phyloP scores from a whole-genome alignment of 768 basidiomycete genomes.

The Tulasnella sp. region DNA sequence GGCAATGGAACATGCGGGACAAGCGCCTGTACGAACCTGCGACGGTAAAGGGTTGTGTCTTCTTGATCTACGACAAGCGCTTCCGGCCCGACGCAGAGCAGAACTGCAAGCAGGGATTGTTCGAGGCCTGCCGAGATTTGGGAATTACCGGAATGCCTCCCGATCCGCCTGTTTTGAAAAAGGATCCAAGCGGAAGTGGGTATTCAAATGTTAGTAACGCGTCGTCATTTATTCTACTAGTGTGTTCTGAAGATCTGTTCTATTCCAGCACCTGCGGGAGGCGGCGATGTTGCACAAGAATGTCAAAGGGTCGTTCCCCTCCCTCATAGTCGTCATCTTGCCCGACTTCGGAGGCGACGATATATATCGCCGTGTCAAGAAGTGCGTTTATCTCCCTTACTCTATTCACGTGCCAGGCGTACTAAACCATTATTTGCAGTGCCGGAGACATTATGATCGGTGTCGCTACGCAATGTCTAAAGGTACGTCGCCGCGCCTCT shows the following conservation, averaged over 20 bases:
- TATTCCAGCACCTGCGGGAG: slow-evolving; percentile 34
- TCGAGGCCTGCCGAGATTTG: slow-evolving; percentile 22
- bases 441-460: slow-evolving; percentile 10
- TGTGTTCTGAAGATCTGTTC: background rate
- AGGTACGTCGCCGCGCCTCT: slow-evolving; percentile 17
- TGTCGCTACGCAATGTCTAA: slow-evolving; percentile 9
- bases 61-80: slow-evolving; percentile 54
- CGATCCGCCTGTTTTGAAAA: slow-evolving; percentile 37
- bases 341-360: slow-evolving; percentile 60
- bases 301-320: slow-evolving; percentile 34
- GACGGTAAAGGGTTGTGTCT: slow-evolving; percentile 42
- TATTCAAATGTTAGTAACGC: slow-evolving; percentile 17
- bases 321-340: slow-evolving; percentile 52
- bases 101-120: slow-evolving; percentile 41
- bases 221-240: background rate
- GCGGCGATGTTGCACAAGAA: slow-evolving; percentile 37
- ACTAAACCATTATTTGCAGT: background rate
- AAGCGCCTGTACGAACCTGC: slow-evolving; percentile 43
- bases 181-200: slow-evolving; percentile 39
- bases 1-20: slow-evolving; percentile 64
- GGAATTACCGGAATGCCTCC: slow-evolving; percentile 45
- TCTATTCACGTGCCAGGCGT: background rate
- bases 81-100: slow-evolving; percentile 38
- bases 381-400: slow-evolving; percentile 28
- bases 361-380: slow-evolving; percentile 64